Base-by-base conservation (phyloP, 176 grass and related monocot genomes). In the Oryza meyeriana region DNA sequence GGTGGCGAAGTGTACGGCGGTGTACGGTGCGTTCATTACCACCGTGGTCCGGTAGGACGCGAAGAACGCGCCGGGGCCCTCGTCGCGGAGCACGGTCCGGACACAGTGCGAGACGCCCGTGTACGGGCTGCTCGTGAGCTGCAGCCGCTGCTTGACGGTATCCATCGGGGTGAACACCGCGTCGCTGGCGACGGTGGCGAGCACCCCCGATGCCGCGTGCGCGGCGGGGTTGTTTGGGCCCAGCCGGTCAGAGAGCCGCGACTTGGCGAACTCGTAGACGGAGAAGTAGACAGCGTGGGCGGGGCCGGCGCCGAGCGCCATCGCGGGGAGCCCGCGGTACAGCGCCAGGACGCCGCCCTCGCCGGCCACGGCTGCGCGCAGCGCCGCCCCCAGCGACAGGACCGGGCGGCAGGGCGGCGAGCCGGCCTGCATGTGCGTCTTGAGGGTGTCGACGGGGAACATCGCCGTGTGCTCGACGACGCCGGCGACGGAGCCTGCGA, bases 261-360 rank as follows among this genome's bases (percentile, higher is more conserved):
- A 87, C 83, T 97, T 94, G 48, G 94, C 82, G 63, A 86, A 55
- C 83, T 97, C 94, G 76, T 97, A 97, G 16, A 97, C 89, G 75
- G 89, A 92, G 87, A 94, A 94, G 87, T 97, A 97, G n/a, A 94
- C 87, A 11, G 94, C 94, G 83, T 97, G 94, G 25, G 91, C 91
- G 20, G 91, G 94, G 1, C 94, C 91, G 14, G 94, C 94, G 10
- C 94, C 94, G 22, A 97, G 85, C 8, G 85, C 91, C 94, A 97
- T 97, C 24, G 94, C 94, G 27, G 88, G 90, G 61, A 97, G 87
- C 14, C 94, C 94, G 22, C 94, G 87, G 85, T 97, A 97, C 41
- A 97, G 82, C 41, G 84, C 76, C 9, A 87, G 71, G 2, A 79
- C 87, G 69, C 92, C 92, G 31, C 85, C 82, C 50, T 89, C 88